phyloP scores from a whole-genome alignment of 805 yeast genomes.

The Kodamaea sagamina region DNA sequence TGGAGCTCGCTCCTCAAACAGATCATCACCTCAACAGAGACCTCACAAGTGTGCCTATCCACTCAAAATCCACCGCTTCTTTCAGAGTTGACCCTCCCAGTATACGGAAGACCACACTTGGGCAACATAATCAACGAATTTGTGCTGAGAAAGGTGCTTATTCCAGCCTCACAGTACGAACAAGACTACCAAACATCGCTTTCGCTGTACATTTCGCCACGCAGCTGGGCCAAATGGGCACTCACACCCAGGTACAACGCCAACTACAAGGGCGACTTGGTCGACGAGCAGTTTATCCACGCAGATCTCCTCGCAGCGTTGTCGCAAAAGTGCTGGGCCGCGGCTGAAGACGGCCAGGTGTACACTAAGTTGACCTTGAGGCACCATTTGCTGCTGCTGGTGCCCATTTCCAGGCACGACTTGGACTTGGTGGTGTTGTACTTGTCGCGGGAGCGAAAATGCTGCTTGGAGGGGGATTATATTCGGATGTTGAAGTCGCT shows the following conservation, averaged over 20 bases:
- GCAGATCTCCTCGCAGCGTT: slow-evolving; percentile 21
- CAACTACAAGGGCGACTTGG: slow-evolving; percentile 17
- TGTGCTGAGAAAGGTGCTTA: slow-evolving; percentile 19
- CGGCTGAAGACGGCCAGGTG: slow-evolving; percentile 4
- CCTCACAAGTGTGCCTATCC: slow-evolving; percentile 18
- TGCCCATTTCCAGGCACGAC: slow-evolving; percentile 22
- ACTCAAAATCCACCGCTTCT: slow-evolving; percentile 18
- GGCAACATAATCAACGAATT: slow-evolving; percentile 28
- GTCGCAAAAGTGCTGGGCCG: slow-evolving; percentile 7
- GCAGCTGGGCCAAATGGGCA: slow-evolving; percentile 20
- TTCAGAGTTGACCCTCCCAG: slow-evolving; percentile 26
- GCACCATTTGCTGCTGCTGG: slow-evolving; percentile 4
- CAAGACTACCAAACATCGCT: neutral
- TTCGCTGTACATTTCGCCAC: slow-evolving; percentile 14
- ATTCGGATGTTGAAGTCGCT: slow-evolving; percentile 23
- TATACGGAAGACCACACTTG: slow-evolving; percentile 35
- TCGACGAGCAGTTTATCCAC: slow-evolving; percentile 26
- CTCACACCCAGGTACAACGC: slow-evolving; percentile 13
- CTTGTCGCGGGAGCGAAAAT: slow-evolving; percentile 19
- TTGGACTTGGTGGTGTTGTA: slow-evolving; percentile 29
- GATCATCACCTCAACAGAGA: slow-evolving; percentile 19
- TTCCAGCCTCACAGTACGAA: slow-evolving; percentile 19
- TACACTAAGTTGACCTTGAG: slow-evolving; percentile 8
- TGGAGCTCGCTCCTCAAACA: slow-evolving; percentile 30
- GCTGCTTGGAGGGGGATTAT: slow-evolving; percentile 17